Percentiles rank a stretch among this genome's conserved stretches.
Evolutionary conservation across 225 moss, liverwort and hornwort genomes (phyloP).

Genomic region (Marchantia paleacea): DNA sequence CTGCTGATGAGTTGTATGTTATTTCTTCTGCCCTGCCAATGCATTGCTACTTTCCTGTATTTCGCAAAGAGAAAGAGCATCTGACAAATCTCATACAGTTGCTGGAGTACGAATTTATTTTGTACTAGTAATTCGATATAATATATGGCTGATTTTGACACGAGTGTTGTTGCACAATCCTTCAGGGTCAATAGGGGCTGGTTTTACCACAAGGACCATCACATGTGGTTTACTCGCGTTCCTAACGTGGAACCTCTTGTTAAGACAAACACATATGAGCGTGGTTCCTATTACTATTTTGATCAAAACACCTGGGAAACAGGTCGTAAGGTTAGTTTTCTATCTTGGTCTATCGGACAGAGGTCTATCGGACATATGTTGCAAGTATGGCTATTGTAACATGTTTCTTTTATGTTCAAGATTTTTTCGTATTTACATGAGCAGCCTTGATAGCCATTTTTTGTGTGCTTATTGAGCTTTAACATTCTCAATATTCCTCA

Average conservation of each 20-base stretch:
- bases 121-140: too few species aligned
- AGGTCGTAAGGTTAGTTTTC: conserved; percentile 62
- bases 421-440: background rate
- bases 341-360: background rate
- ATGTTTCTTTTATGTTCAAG: background rate
- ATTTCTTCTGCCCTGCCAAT: background rate
- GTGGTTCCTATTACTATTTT: conserved; percentile 82
- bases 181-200: conserved; percentile 87
- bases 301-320: conserved; percentile 86
- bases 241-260: conserved; percentile 82
- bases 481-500: background rate
- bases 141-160: background rate
- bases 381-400: too few species aligned
- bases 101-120: background rate
- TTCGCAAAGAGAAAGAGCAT: background rate
- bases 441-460: too few species aligned
- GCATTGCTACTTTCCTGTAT: background rate
- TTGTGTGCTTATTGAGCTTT: too few species aligned
- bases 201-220: conserved; percentile 91
- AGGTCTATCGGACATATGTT: too few species aligned
- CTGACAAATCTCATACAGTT: too few species aligned
- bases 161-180: background rate
- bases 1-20: conserved; percentile 90
- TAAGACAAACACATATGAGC: conserved; percentile 70
- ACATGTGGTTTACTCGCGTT: conserved; percentile 82